phyloP scores from a whole-genome alignment of 257 asterid species.

The Galeopsis tetrahit region DNA sequence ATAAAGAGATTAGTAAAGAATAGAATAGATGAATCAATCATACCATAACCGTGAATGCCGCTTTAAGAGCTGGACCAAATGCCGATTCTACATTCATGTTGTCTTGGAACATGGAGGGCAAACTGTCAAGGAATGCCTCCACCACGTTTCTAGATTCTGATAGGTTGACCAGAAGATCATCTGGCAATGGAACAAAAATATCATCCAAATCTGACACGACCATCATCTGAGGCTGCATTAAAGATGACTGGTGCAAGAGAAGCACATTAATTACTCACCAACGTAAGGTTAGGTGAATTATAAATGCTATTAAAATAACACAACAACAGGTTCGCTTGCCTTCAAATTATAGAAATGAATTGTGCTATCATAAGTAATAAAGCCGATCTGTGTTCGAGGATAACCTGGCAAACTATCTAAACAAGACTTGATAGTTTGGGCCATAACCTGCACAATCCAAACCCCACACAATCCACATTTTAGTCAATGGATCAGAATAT shows the following conservation, averaged over 20 bases:
- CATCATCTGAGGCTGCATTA: constrained; percentile 79
- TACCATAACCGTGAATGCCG: constrained; percentile 88
- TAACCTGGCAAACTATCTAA: constrained; percentile 86
- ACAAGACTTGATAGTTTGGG: constrained; percentile 84
- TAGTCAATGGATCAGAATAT: constrained; percentile 25
- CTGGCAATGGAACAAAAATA: constrained; percentile 69
- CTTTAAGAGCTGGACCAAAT: constrained; percentile 94
- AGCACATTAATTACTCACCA: constrained; percentile 36
- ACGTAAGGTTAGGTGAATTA: constrained; percentile 15
- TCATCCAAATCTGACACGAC: constrained; percentile 83
- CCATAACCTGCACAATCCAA: constrained; percentile 60
- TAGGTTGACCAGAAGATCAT: constrained; percentile 89
- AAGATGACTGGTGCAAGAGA: constrained; percentile 67
- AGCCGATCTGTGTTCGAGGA: constrained; percentile 91
- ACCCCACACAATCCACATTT: neutral
- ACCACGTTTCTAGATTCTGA: constrained; percentile 87
- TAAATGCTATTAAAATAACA: constrained; percentile 27
- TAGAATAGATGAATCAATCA: constrained; percentile 33
- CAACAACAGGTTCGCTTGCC: constrained; percentile 50
- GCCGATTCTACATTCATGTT: constrained; percentile 91
- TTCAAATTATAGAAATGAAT: constrained; percentile 90
- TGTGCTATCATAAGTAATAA: constrained; percentile 87
- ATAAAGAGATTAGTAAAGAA: constrained; percentile 25
- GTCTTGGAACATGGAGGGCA: constrained; percentile 83
- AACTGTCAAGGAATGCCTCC: constrained; percentile 87